phyloP scores from a whole-genome alignment of 805 yeast species.

The Scheffersomyces stipitis region DNA sequence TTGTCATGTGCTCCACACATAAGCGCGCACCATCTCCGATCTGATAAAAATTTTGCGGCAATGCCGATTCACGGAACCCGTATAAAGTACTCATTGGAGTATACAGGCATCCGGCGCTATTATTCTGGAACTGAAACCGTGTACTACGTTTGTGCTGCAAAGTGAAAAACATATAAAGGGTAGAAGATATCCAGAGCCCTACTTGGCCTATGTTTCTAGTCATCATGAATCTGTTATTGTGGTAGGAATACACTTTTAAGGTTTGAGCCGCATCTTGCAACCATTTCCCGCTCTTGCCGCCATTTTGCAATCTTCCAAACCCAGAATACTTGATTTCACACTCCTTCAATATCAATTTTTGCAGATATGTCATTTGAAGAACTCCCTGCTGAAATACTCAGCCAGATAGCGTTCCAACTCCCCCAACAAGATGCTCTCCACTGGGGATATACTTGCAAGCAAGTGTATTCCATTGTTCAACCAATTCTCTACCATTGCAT shows the following conservation, averaged over 20 bases:
- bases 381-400: slow-evolving; percentile 9
- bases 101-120: neutral
- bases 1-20: no score
- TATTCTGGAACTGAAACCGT: neutral
- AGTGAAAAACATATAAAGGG: no score
- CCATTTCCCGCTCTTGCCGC: no score
- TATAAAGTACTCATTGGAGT: slow-evolving; percentile 3
- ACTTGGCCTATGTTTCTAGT: neutral
- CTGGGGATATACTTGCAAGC: slow-evolving; percentile 6
- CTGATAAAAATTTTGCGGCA: slow-evolving; percentile 6
- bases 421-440: slow-evolving; percentile 10
- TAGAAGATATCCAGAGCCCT: no score
- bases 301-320: no score
- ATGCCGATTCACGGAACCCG: slow-evolving; percentile 5
- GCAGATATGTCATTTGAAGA: neutral
- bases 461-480: slow-evolving; percentile 2
- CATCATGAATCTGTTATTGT: no score
- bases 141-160: no score
- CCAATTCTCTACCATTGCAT: slow-evolving; percentile 8
- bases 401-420: slow-evolving; percentile 6
- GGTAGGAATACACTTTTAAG: no score
- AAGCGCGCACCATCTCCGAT: slow-evolving; percentile 6
- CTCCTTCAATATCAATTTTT: no score
- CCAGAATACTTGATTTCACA: no score
- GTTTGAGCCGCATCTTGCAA: no score